A percentile compares a stretch with the other conserved stretches of the same genome.
Conservation (phyloP, 768 basidiomycete genomes). For the Leccinum subtestaceum region DNA sequence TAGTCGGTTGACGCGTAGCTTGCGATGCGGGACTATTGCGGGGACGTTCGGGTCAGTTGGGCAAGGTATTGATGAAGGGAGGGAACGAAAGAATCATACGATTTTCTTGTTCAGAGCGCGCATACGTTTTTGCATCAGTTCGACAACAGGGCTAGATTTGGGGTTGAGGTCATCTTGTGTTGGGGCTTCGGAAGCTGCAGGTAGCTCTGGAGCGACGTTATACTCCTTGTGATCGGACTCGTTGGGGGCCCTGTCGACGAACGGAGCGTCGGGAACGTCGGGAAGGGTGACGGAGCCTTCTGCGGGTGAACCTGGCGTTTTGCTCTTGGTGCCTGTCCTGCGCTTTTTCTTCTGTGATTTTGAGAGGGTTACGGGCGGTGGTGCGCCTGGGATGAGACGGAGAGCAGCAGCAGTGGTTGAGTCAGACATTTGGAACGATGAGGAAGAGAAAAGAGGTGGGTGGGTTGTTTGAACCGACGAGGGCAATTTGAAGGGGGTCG, state of each 20-base stretch:
- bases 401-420: constrained; percentile 16
- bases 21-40: constrained; percentile 63
- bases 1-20: constrained; percentile 64
- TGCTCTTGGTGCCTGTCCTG: constrained; percentile 50
- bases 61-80: constrained; percentile 1
- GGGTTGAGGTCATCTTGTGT: constrained; percentile 42
- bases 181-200: constrained; percentile 40
- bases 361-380: constrained; percentile 53
- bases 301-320: constrained; percentile 46
- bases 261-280: constrained; percentile 44
- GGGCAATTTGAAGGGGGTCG: constrained; percentile 15
- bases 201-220: constrained; percentile 44
- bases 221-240: constrained; percentile 46
- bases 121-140: constrained; percentile 75
- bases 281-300: constrained; percentile 38
- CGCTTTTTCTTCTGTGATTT: constrained; percentile 72
- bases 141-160: constrained; percentile 69
- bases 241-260: constrained; percentile 51
- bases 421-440: constrained; percentile 34
- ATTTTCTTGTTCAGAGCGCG: constrained; percentile 83
- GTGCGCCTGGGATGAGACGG: constrained; percentile 77
- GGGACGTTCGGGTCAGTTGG: constrained; percentile 9
- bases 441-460: not conserved
- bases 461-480: not conserved
- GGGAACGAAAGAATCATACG: constrained; percentile 42